Conservation (phyloP, 192 early-diverging fungal species). For the Ramicandelaber brevisporus region DNA sequence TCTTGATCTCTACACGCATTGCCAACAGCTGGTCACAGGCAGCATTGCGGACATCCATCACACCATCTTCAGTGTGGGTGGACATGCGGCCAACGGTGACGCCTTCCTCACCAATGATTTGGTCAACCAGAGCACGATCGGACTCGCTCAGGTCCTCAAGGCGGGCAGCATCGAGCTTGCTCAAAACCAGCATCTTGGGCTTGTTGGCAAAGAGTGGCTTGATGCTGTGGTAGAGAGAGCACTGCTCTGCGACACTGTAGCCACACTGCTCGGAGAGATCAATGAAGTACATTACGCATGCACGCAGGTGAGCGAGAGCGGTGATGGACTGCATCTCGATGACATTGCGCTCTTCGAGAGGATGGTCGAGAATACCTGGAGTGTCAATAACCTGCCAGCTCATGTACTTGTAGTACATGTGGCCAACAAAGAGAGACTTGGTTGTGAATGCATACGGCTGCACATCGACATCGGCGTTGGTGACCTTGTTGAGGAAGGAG, state of each 20-base stretch:
- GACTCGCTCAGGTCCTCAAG: slow-evolving; percentile 50
- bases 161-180: slow-evolving; percentile 81
- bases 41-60: slow-evolving; percentile 82
- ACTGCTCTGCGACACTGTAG: slow-evolving; percentile 81
- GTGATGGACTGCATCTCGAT: slow-evolving; percentile 99
- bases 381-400: slow-evolving; percentile 99
- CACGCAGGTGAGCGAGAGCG: slow-evolving; percentile 89
- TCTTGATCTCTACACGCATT: slow-evolving; percentile 82
- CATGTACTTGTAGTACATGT: slow-evolving; percentile 99
- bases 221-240: slow-evolving; percentile 76
- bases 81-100: slow-evolving; percentile 60
- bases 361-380: slow-evolving; percentile 97
- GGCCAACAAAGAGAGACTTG: slow-evolving; percentile 98
- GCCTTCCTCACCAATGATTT: slow-evolving; percentile 31
- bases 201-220: slow-evolving; percentile 98
- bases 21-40: slow-evolving; percentile 87
- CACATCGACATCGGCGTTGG: slow-evolving; percentile 96
- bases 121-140: slow-evolving; percentile 50
- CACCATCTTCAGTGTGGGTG: slow-evolving; percentile 82
- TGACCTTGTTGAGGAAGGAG: slow-evolving; percentile 96
- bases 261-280: slow-evolving; percentile 97
- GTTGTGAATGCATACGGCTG: slow-evolving; percentile 99
- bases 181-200: slow-evolving; percentile 78
- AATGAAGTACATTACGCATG: slow-evolving; percentile 91
- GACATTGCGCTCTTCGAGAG: slow-evolving; percentile 95